These are phyloP conservation scores for Claviceps capensis DNA, from an alignment of 2,329 filamentous ascomycete species.

Conservation along the genomic window DNA sequence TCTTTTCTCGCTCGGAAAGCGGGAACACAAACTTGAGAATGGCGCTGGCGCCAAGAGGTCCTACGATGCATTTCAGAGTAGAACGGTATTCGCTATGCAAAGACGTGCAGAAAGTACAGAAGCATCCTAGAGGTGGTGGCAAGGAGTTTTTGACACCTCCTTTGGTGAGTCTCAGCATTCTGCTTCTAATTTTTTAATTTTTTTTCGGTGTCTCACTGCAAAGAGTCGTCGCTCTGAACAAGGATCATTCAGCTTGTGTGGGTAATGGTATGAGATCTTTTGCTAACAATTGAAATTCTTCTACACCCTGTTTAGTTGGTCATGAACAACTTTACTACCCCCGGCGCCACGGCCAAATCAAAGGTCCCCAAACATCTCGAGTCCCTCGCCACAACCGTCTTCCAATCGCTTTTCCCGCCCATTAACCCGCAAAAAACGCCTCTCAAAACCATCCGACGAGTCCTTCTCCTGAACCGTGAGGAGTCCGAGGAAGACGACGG, in stretches of 20 bases:
- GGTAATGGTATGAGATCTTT: too few species aligned
- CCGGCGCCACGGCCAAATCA: conserved; percentile 43
- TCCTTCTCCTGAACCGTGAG: conserved; percentile 82
- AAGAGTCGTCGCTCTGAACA: too few species aligned
- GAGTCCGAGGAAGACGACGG: conserved; percentile 43
- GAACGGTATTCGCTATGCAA: conserved; percentile 91
- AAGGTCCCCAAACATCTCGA: conserved; percentile 90
- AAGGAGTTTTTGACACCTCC: conserved; percentile 80
- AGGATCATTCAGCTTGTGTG: too few species aligned
- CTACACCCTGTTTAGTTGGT: conserved; percentile 46
- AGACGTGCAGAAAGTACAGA: conserved; percentile 73
- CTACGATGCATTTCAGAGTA: conserved; percentile 86
- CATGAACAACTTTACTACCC: conserved; percentile 90
- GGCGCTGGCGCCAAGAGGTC: conserved; percentile 75
- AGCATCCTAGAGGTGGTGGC: conserved; percentile 66
- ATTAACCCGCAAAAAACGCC: conserved; percentile 88
- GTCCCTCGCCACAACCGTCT: conserved; percentile 80
- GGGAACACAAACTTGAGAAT: conserved; percentile 90
- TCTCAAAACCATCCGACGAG: conserved; percentile 80
- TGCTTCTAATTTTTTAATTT: neutral
- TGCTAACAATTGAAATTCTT: too few species aligned
- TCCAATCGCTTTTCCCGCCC: conserved; percentile 89
- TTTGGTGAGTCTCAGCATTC: conserved; percentile 37
- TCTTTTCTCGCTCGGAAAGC: conserved; percentile 79
- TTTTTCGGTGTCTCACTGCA: neutral